Evolutionary conservation across 371 early-diverging fungal genomes (phyloP).

Genomic region (Basidiobolus meristosporus): DNA sequence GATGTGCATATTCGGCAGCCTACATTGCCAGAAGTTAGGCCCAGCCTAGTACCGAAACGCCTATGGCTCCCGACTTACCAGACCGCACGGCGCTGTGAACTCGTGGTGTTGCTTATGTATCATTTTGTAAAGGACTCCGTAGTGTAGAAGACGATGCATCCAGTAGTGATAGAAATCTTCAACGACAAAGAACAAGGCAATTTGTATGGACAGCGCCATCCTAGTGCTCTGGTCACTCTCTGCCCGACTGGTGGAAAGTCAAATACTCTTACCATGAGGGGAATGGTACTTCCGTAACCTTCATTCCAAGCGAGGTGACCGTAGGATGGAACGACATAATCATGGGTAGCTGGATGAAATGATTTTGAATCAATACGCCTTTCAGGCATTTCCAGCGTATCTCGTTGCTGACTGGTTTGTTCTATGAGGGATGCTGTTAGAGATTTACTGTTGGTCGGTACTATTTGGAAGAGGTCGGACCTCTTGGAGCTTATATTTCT

Average conservation of each 20-base stretch:
- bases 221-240: too few relatives aligned
- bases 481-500: constrained; percentile 70
- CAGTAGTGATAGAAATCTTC: constrained; percentile 71
- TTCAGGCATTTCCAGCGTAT: constrained; percentile 57
- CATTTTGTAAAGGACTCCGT: constrained; percentile 64
- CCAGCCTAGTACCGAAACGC: neutral
- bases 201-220: constrained; percentile 1
- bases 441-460: too few relatives aligned
- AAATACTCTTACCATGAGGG: constrained; percentile 62
- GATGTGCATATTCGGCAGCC: constrained; percentile 73
- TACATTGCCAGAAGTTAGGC: neutral
- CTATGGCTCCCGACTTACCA: constrained; percentile 8
- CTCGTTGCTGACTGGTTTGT: constrained; percentile 37
- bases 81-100: constrained; percentile 76
- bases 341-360: constrained; percentile 64
- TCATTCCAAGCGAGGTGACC: constrained; percentile 65
- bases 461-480: too few relatives aligned
- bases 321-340: constrained; percentile 71
- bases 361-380: constrained; percentile 49
- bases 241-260: too few relatives aligned
- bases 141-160: constrained; percentile 74
- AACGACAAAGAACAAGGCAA: constrained; percentile 37
- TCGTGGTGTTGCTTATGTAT: constrained; percentile 91
- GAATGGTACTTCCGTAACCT: constrained; percentile 62
- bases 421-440: constrained; percentile 18